Conservation (phyloP, 768 basidiomycete genomes). For the Crepidotus variabilis region DNA sequence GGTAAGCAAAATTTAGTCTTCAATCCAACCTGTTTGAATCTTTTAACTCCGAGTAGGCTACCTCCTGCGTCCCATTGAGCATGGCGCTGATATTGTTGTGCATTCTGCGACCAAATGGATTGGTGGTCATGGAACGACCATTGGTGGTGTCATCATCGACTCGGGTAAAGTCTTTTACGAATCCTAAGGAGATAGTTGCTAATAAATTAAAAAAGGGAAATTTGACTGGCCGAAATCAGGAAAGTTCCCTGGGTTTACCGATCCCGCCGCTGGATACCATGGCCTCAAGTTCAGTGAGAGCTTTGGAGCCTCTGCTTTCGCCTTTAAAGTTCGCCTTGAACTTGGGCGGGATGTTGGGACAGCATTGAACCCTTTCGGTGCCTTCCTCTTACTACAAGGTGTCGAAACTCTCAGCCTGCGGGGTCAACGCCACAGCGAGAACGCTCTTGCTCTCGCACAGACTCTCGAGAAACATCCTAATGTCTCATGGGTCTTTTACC, state of each 20-base stretch:
- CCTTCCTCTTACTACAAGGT: conserved; percentile 75
- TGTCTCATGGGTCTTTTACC: conserved; percentile 77
- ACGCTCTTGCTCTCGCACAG: conserved; percentile 65
- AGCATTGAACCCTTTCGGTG: conserved; percentile 63
- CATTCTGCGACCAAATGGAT: conserved; percentile 88
- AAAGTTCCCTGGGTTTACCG: conserved; percentile 71
- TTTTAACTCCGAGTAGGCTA: conserved; percentile 35
- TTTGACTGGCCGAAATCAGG: conserved; percentile 72
- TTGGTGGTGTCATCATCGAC: conserved; percentile 74
- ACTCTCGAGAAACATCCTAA: conserved; percentile 62
- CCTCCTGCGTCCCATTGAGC: conserved; percentile 63
- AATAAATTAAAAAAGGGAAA: conserved; percentile 36
- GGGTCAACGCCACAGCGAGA: conserved; percentile 66
- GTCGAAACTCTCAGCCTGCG: conserved; percentile 75
- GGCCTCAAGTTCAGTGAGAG: conserved; percentile 63
- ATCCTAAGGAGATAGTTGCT: background rate
- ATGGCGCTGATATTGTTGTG: conserved; percentile 78
- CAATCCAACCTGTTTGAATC: conserved; percentile 11
- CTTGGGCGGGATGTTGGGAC: conserved; percentile 68
- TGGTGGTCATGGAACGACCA: conserved; percentile 75
- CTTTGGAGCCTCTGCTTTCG: conserved; percentile 63
- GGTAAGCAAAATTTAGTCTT: conserved; percentile 25
- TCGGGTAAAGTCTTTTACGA: conserved; percentile 36
- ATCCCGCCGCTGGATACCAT: conserved; percentile 74
- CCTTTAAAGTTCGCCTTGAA: conserved; percentile 60